Evolutionary conservation across 2,329 filamentous ascomycete species (phyloP).

Genomic region (Pezicula rhizophila): DNA sequence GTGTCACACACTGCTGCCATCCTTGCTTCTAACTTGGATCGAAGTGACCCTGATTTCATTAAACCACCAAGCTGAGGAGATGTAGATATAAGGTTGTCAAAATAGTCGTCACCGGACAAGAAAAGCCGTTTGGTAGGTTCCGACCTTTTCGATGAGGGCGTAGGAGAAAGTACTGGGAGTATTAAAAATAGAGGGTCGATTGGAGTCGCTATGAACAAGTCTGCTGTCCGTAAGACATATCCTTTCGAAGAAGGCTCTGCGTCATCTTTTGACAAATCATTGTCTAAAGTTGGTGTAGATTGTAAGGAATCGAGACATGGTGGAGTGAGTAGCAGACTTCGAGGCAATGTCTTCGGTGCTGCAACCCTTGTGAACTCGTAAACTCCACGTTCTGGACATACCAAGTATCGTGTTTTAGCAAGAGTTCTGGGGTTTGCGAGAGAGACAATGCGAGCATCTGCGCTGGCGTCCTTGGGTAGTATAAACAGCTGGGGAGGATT

Average conservation of each 20-base stretch:
- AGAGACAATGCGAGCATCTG: conserved; percentile 52
- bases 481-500: conserved; percentile 53
- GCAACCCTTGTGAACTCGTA: conserved; percentile 59
- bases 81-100: conserved; percentile 53
- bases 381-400: conserved; percentile 55
- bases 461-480: conserved; percentile 47
- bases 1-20: conserved; percentile 72
- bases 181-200: conserved; percentile 82
- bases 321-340: conserved; percentile 53
- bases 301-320: conserved; percentile 3
- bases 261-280: conserved; percentile 18
- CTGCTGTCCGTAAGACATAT: conserved; percentile 59
- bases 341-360: conserved; percentile 45
- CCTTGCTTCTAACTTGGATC: conserved; percentile 52
- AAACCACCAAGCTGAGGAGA: conserved; percentile 55
- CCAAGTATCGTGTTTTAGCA: conserved; percentile 52
- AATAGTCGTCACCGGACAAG: conserved; percentile 63
- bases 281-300: conserved; percentile 6
- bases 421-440: conserved; percentile 53
- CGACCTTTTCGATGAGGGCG: conserved; percentile 32
- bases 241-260: conserved; percentile 27
- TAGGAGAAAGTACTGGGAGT: conserved; percentile 61
- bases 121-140: conserved; percentile 55
- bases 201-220: conserved; percentile 77
- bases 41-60: conserved; percentile 39